Evolutionary conservation across 139 green algal genomes (phyloP), one percentile per base, ranked within the genome.

Genomic region (Raphidocelis subcapitata): DNA sequence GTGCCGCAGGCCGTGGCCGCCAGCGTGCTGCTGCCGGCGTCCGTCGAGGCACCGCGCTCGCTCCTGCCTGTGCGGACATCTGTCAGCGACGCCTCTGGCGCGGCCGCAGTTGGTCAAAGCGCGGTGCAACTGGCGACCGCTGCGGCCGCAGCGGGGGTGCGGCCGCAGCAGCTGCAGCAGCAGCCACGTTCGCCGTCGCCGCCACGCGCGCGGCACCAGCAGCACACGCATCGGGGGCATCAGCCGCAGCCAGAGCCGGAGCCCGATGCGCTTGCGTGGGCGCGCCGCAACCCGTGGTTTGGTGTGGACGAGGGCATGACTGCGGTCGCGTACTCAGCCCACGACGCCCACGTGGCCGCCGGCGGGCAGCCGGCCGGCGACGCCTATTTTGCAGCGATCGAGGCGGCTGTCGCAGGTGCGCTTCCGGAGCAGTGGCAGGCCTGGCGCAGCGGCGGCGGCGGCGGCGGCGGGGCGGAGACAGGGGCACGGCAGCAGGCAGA

Each of bases 231-330:
- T 8, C 41, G 12, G 41, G 8, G 12, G 41, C 41, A 49, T 8
- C 41, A 52, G 47, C 26, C 5, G 36, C n/a, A 37, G 5, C 5
- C 18, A 2, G 16, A 35, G 26, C 72, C 72, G 5, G 72, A 79
- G 35, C 63, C 64, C 5, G 61, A 72, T 47, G 72, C 72, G 2
- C 20, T 79, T 15, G 26, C 21, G 1, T 79, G 72, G 72, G 72
- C 72, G 41, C 35, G 72, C 32, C 54, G 62, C 16, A 79, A 79
- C 36, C 31, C 26, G 2, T 79, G 72, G 72, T 79, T 79, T 63
- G 72, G 72, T 5, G 35, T 54, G 5, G 72, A 79, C n/a, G 24
- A 51, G 35, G 72, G 61, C 20, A 76, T 76, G 69, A 76, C 69
- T 20, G 32, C 49, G 29, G 31, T 62, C 18, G 69, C 69, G 24